Evolutionary conservation across 495 filamentous ascomycete species (phyloP).

Genomic region (Trypethelium eluteriae): DNA sequence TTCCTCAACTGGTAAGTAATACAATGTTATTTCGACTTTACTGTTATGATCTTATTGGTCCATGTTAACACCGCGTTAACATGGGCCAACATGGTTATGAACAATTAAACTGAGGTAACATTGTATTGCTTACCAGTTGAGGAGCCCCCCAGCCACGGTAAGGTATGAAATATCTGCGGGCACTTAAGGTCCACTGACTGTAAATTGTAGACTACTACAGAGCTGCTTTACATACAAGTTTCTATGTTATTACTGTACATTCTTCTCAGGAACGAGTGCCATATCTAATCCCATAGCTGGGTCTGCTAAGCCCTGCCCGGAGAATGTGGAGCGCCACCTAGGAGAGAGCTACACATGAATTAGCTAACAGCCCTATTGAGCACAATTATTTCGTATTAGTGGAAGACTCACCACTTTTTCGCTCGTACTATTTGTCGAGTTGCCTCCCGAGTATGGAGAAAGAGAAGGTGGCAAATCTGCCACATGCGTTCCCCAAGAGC

Average conservation of each 20-base stretch:
- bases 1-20: too few relatives aligned
- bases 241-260: neutral
- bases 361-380: neutral
- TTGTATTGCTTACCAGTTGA: neutral
- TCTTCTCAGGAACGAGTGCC: constrained; percentile 3
- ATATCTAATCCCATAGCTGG: neutral
- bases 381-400: neutral
- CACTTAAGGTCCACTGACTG: neutral
- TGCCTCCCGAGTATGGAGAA: constrained; percentile 1
- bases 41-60: too few relatives aligned
- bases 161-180: neutral
- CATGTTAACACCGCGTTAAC: too few relatives aligned
- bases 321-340: constrained; percentile 3
- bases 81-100: too few relatives aligned
- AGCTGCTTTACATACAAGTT: neutral
- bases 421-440: neutral
- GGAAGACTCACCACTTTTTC: neutral
- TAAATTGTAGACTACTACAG: neutral
- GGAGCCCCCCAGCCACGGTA: neutral
- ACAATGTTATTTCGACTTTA: too few relatives aligned
- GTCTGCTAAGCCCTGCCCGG: neutral
- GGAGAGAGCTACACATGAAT: neutral
- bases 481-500: constrained; percentile 44
- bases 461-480: constrained; percentile 48
- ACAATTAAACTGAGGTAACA: too few relatives aligned